Evolutionary conservation across 164 flowering plant species (phyloP), one percentile per base, ranked within the genome.

Genomic region (Vitis rotundifolia): DNA sequence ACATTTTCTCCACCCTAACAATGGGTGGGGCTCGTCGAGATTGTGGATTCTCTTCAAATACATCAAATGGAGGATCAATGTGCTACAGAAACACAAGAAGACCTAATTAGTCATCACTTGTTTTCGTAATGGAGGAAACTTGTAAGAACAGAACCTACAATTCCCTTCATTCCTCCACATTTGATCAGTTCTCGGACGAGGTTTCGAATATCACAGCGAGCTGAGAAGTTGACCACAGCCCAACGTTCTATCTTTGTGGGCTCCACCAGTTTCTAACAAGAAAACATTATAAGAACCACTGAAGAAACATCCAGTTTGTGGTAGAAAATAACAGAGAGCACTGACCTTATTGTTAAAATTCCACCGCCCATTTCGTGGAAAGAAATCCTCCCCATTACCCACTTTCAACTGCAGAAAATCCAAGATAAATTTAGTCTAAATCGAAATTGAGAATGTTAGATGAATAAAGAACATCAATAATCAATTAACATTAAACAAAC

Each of bases 151-250:
- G 29, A 68, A 79, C 96, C 76, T 75, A 93, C 98, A 72, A 93
- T 84, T 63, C 98, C 99, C 68, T 93, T 95, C 82, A 73, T 74
- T 4, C 78, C 74, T 9, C 82, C 98, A 69, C 85, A 77, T 79
- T 73, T 89, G 0, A 64, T 71, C 4, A 93, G 71, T 71, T 87
- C 87, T 7, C 72, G 66, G 8, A 74, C 55, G 55, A 96, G 90
- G 9, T 69, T 60, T 0, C 75, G 76, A 0, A 75, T 53, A 68
- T 96, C 89, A 79, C 97, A 91, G 2, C 95, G 89, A 0, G 95
- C 97, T 16, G 97, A 90, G 73, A 96, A 96, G 66, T 91, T 93
- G 5, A 88, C 97, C 58, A 88, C 81, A 37, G 91, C 97, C 99
- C 99, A 96, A 0, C 85, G 75, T 15, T 84, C 82, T 3, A 96